phyloP scores from a whole-genome alignment of 78 protist genomes.

The Bodo saltans region DNA sequence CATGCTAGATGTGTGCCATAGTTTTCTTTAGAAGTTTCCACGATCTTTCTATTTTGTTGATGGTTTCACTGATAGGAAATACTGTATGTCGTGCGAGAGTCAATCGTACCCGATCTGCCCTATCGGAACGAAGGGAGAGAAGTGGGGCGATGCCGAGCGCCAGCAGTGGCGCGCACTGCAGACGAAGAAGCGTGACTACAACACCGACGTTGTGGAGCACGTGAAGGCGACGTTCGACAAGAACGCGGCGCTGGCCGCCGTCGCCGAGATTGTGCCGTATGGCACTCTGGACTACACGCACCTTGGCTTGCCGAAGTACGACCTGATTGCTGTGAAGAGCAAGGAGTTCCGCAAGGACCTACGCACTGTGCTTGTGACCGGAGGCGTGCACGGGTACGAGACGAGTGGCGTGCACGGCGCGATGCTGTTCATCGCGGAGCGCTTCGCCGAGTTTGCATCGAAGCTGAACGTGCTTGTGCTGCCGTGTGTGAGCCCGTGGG shows the following conservation, averaged over 20 bases:
- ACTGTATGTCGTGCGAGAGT: no score
- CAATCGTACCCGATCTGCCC: not conserved
- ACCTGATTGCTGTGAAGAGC: not conserved
- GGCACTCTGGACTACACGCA: not conserved
- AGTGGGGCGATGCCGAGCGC: conserved; percentile 27
- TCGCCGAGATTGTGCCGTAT: not conserved
- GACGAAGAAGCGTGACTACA: conserved; percentile 1
- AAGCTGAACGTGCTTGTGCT: conserved; percentile 22
- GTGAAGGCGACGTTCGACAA: not conserved
- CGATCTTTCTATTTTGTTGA: no score
- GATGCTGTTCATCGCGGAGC: conserved; percentile 9
- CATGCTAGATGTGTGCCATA: no score
- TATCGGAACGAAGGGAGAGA: conserved; percentile 27
- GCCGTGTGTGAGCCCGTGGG: conserved; percentile 48
- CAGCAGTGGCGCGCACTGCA: conserved; percentile 6
- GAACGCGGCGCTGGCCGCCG: not conserved
- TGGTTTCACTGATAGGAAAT: no score
- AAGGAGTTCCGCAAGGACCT: not conserved
- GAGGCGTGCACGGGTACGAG: conserved; percentile 52
- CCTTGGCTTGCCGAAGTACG: not conserved
- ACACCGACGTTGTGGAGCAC: not conserved
- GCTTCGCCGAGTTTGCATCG: not conserved
- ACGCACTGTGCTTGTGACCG: conserved; percentile 35
- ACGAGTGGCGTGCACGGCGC: conserved; percentile 50
- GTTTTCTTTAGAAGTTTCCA: no score